A percentile compares a stretch with the other conserved stretches of the same genome.
phyloP scores from a whole-genome alignment of 345 rosid genomes.

The Heritiera littoralis region DNA sequence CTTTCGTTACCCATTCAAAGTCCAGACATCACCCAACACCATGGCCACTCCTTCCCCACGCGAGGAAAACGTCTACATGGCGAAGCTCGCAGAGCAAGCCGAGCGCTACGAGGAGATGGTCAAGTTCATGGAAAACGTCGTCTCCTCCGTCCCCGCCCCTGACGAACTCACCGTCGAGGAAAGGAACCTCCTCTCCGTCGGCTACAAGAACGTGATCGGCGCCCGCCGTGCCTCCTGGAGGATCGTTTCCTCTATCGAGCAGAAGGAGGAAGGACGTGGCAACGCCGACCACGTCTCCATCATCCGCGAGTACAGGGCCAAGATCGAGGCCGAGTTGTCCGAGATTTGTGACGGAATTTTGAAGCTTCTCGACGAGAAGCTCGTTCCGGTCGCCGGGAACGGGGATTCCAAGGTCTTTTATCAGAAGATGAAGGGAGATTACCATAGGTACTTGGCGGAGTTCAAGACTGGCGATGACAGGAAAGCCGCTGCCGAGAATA shows the following conservation, averaged over 20 bases:
- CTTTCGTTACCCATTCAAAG: not conserved
- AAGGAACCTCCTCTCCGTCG: constrained; percentile 66
- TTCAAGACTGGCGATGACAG: constrained; percentile 29
- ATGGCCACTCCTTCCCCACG: constrained; percentile 29
- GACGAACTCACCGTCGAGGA: constrained; percentile 60
- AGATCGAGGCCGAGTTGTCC: constrained; percentile 29
- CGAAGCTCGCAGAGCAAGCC: constrained; percentile 68
- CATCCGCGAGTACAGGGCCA: constrained; percentile 27
- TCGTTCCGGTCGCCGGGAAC: constrained; percentile 21
- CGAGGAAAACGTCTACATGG: constrained; percentile 45
- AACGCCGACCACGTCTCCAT: constrained; percentile 24
- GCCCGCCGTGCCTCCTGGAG: constrained; percentile 72
- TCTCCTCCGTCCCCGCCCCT: constrained; percentile 25
- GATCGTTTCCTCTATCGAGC: constrained; percentile 65
- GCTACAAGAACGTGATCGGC: constrained; percentile 72
- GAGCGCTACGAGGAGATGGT: constrained; percentile 80
- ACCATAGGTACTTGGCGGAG: constrained; percentile 26
- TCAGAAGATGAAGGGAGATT: constrained; percentile 31
- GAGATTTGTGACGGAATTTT: constrained; percentile 26
- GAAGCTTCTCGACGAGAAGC: constrained; percentile 25
- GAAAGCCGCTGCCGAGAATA: constrained; percentile 29
- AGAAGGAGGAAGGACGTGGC: constrained; percentile 53
- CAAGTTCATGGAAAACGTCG: constrained; percentile 67
- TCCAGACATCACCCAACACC: not conserved
- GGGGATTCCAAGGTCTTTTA: constrained; percentile 30